A percentile compares a stretch with the other conserved stretches of the same genome.
phyloP scores from a whole-genome alignment of 2,329 filamentous ascomycete genomes.

The Fusarium napiforme region DNA sequence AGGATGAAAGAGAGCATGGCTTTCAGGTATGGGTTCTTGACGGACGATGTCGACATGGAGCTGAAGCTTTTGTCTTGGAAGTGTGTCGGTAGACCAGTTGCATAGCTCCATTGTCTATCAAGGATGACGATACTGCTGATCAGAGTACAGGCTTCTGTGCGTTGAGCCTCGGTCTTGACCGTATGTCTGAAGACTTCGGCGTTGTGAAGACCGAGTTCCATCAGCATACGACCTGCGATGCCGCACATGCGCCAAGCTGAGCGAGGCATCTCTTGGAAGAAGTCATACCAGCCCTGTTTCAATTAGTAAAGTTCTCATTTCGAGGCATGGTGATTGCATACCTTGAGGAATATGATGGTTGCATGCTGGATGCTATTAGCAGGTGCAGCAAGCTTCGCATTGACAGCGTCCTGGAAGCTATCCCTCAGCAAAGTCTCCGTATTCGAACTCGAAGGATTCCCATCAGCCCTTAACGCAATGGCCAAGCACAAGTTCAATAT shows the following conservation, averaged over 20 bases:
- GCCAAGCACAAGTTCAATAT: slow-evolving; percentile 23
- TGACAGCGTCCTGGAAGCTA: slow-evolving; percentile 27
- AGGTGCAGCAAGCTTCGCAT: slow-evolving; percentile 27
- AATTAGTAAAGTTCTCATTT: neutral
- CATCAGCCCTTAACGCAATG: slow-evolving; percentile 19
- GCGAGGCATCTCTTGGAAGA: slow-evolving; percentile 39
- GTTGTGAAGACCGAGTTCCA: slow-evolving; percentile 46
- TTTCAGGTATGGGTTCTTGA: slow-evolving; percentile 24
- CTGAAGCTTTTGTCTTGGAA: slow-evolving; percentile 32
- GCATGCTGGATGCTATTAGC: slow-evolving; percentile 27
- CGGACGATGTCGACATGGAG: slow-evolving; percentile 21
- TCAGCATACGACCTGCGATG: slow-evolving; percentile 40
- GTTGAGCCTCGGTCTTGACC: slow-evolving; percentile 7
- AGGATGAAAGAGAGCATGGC: slow-evolving; percentile 32
- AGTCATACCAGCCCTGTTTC: slow-evolving; percentile 34
- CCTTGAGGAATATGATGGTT: slow-evolving; percentile 24
- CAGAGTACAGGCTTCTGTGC: slow-evolving; percentile 13
- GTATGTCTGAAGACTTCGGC: slow-evolving; percentile 39
- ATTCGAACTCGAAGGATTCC: neutral
- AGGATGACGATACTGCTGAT: slow-evolving; percentile 23
- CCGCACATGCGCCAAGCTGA: slow-evolving; percentile 46
- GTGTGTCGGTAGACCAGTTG: slow-evolving; percentile 20
- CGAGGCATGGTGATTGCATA: neutral
- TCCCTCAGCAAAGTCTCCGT: slow-evolving; percentile 18
- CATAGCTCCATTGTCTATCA: slow-evolving; percentile 27